These are phyloP conservation scores for Cytospora mali DNA, from an alignment of 2,329 filamentous ascomycete species.

Conservation along the genomic window DNA sequence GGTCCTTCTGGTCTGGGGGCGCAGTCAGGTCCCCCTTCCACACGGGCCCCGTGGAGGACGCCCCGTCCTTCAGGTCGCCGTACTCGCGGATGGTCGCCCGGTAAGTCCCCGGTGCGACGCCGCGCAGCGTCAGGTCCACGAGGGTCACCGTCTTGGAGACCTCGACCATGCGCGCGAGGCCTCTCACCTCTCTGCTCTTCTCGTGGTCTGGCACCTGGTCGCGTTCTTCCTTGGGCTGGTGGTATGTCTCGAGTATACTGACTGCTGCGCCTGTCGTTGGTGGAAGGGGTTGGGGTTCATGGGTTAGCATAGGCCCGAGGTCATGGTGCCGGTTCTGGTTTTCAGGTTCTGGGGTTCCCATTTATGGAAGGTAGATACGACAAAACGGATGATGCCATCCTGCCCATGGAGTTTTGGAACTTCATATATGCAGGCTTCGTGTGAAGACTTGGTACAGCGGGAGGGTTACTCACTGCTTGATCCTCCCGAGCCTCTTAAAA, in stretches of 20 bases:
- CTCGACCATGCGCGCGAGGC: conserved; percentile 91
- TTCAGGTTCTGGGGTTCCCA: not conserved
- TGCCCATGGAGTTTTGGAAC: conserved; percentile 1
- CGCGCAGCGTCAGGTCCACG: conserved; percentile 84
- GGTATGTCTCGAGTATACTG: conserved; percentile 87
- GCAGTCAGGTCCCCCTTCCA: conserved; percentile 60
- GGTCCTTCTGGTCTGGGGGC: conserved; percentile 47
- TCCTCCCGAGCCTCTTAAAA: conserved; percentile 83
- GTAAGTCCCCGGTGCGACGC: conserved; percentile 80
- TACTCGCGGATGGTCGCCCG: conserved; percentile 81
- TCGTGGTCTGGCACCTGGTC: conserved; percentile 34
- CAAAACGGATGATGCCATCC: conserved; percentile 6
- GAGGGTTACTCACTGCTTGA: conserved; percentile 70
- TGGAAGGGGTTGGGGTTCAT: conserved; percentile 4
- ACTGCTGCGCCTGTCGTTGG: conserved; percentile 71
- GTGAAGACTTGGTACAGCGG: not conserved
- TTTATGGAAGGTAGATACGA: not conserved
- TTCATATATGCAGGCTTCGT: conserved; percentile 3
- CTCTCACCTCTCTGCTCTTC: conserved; percentile 66
- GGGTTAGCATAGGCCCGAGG: conserved; percentile 5
- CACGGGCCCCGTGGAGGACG: conserved; percentile 78
- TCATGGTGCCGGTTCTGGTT: not conserved
- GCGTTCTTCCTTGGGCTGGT: conserved; percentile 52
- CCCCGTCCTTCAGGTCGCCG: conserved; percentile 84
- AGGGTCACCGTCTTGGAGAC: conserved; percentile 77